These are phyloP conservation scores for Mycena pura DNA, from an alignment of 768 basidiomycete species.

Conservation along the genomic window DNA sequence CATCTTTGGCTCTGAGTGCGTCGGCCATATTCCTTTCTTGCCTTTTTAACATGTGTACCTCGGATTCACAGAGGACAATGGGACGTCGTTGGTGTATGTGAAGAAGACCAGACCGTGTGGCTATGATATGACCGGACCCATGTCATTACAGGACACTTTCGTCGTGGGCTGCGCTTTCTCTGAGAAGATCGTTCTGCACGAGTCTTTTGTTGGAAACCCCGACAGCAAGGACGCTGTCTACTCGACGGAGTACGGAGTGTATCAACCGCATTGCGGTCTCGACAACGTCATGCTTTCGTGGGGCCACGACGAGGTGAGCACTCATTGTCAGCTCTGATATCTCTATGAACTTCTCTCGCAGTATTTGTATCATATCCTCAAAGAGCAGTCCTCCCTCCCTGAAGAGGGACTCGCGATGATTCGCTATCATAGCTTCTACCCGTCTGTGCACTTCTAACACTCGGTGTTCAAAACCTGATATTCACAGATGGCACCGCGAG, in stretches of 20 bases:
- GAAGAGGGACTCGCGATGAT: constrained; percentile 89
- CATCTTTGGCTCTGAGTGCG: constrained; percentile 74
- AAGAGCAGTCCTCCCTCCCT: constrained; percentile 82
- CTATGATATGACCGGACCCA: too few species aligned
- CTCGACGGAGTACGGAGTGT: constrained; percentile 73
- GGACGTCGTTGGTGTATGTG: constrained; percentile 88
- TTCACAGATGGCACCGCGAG: constrained; percentile 86
- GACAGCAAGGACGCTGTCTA: constrained; percentile 60
- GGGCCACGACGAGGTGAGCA: constrained; percentile 63
- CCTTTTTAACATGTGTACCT: background rate
- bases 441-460: constrained; percentile 45
- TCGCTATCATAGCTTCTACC: constrained; percentile 94
- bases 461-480: too few species aligned
- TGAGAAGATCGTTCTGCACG: constrained; percentile 77
- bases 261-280: constrained; percentile 79
- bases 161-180: constrained; percentile 85
- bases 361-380: constrained; percentile 87
- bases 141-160: constrained; percentile 63
- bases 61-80: constrained; percentile 66
- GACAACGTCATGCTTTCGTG: constrained; percentile 75
- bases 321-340: background rate
- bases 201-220: constrained; percentile 62
- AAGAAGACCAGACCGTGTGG: constrained; percentile 8
- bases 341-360: constrained; percentile 31
- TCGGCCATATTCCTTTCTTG: background rate